These are phyloP conservation scores for Alternaria arborescens DNA, from an alignment of 2,329 filamentous ascomycete species.

Conservation along the genomic window DNA sequence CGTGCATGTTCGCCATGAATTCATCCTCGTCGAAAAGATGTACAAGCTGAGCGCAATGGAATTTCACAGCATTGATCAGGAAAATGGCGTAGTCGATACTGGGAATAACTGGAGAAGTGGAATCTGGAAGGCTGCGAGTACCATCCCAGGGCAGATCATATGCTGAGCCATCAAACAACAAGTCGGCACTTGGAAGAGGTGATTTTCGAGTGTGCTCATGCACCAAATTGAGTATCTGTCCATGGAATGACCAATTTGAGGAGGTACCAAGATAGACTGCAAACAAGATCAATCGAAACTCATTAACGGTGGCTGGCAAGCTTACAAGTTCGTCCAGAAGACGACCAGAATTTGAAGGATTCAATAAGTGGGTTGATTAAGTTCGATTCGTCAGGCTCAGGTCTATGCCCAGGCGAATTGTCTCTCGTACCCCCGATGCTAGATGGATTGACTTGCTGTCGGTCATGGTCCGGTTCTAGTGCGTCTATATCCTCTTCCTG, in stretches of 20 bases:
- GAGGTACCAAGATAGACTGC: conserved; percentile 64
- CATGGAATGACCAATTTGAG: conserved; percentile 65
- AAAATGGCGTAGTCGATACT: conserved; percentile 62
- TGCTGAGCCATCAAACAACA: conserved; percentile 61
- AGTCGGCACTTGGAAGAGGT: conserved; percentile 54
- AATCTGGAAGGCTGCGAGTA: conserved; percentile 39
- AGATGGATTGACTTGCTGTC: conserved; percentile 15
- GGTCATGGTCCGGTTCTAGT: not conserved
- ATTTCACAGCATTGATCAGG: conserved; percentile 65
- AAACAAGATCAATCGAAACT: not conserved
- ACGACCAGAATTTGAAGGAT: conserved; percentile 36
- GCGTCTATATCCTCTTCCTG: conserved; percentile 9
- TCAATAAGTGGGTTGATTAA: conserved; percentile 38
- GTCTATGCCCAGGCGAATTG: conserved; percentile 30
- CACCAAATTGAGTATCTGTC: conserved; percentile 59
- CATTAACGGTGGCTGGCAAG: not conserved
- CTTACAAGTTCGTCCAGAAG: conserved; percentile 33
- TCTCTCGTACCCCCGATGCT: conserved; percentile 28
- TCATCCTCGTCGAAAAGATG: conserved; percentile 64
- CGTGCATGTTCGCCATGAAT: conserved; percentile 57
- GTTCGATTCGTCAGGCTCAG: conserved; percentile 28
- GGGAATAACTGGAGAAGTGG: conserved; percentile 55
- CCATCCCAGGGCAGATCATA: conserved; percentile 64
- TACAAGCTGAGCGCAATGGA: conserved; percentile 63
- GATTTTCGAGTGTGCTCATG: conserved; percentile 58